Percentiles rank a stretch among this genome's conserved stretches.
Conservation (phyloP, 2,329 filamentous ascomycete species). For the Neonectria sp. region DNA sequence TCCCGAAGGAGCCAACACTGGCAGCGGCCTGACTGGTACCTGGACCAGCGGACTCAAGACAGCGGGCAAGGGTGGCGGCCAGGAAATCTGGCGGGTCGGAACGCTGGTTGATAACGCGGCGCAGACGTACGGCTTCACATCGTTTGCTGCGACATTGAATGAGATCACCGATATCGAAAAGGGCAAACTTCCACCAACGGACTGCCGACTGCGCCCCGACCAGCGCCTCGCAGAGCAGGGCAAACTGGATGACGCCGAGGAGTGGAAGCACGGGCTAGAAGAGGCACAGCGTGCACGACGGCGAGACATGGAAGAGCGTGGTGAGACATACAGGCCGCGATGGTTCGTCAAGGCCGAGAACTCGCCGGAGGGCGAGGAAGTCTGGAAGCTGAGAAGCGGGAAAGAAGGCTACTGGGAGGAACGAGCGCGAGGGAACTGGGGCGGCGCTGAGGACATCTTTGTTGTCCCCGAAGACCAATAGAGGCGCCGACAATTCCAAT, state of each 20-base stretch:
- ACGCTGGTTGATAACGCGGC: conserved; percentile 83
- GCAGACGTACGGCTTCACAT: conserved; percentile 89
- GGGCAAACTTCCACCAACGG: conserved; percentile 82
- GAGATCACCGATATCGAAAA: conserved; percentile 88
- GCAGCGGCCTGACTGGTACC: conserved; percentile 81
- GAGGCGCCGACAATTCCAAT: conserved; percentile 27
- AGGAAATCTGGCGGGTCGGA: conserved; percentile 85
- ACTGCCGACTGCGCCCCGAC: conserved; percentile 87
- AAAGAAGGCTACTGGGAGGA: conserved; percentile 97
- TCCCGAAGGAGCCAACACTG: conserved; percentile 74
- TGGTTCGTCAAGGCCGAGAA: conserved; percentile 88
- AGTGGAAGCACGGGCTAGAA: conserved; percentile 85
- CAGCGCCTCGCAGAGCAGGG: conserved; percentile 89
- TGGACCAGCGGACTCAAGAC: conserved; percentile 85
- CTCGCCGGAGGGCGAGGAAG: conserved; percentile 72
- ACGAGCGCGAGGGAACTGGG: conserved; percentile 78
- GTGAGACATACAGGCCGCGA: conserved; percentile 79
- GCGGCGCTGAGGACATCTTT: conserved; percentile 68
- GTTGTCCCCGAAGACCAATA: conserved; percentile 42
- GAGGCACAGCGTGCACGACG: conserved; percentile 86
- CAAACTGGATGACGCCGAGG: conserved; percentile 86
- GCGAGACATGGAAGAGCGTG: conserved; percentile 81
- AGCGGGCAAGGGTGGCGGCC: conserved; percentile 71
- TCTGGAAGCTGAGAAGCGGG: conserved; percentile 83
- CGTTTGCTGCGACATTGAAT: conserved; percentile 89